These are phyloP conservation scores for Trametes hirsuta DNA, from an alignment of 1,284 basidiomycete genomes.

Conservation along the genomic window DNA sequence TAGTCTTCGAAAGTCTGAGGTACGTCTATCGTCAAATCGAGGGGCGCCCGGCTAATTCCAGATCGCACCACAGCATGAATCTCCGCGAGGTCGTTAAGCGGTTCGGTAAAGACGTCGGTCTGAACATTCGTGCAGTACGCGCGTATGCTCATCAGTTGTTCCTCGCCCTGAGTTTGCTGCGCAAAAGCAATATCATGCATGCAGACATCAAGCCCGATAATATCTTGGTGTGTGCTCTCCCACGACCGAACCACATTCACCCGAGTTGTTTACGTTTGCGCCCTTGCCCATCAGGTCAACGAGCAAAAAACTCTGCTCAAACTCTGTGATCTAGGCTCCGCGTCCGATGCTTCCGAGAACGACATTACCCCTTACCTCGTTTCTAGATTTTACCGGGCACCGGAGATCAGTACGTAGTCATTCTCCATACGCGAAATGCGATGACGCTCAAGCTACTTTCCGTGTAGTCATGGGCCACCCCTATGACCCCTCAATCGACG, in stretches of 20 bases:
- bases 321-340: slow-evolving; percentile 95
- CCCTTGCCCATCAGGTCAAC: slow-evolving; percentile 71
- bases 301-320: slow-evolving; percentile 95
- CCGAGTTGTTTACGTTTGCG: background rate
- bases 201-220: slow-evolving; percentile 99
- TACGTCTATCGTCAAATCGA: slow-evolving; percentile 37
- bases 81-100: slow-evolving; percentile 97
- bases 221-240: slow-evolving; percentile 69
- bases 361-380: slow-evolving; percentile 99
- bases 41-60: slow-evolving; percentile 1
- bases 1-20: slow-evolving; percentile 96
- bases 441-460: slow-evolving; percentile 7
- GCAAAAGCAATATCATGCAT: slow-evolving; percentile 93
- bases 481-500: slow-evolving; percentile 92
- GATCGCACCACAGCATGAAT: slow-evolving; percentile 77
- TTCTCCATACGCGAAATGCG: background rate
- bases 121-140: slow-evolving; percentile 96
- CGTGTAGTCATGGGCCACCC: slow-evolving; percentile 87
- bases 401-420: slow-evolving; percentile 88
- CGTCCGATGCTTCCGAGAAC: slow-evolving; percentile 91
- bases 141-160: slow-evolving; percentile 98
- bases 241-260: slow-evolving; percentile 1
- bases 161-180: slow-evolving; percentile 82
- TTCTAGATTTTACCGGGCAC: slow-evolving; percentile 96
- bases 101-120: slow-evolving; percentile 98